Base-by-base conservation (phyloP, 2,329 filamentous ascomycete species). In the Fusarium paranaense region DNA sequence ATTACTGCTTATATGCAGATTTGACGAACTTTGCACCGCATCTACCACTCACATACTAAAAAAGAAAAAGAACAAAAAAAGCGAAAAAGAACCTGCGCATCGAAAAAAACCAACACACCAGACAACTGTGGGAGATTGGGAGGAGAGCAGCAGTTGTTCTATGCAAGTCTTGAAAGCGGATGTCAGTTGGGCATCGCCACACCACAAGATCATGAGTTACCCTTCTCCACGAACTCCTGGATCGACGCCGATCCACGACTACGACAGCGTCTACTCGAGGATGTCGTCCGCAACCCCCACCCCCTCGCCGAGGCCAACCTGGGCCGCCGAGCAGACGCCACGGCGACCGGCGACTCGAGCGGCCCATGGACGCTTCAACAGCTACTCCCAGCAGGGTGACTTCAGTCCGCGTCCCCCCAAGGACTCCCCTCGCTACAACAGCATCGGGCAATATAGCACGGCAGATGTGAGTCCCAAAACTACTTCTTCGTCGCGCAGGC, bases 391-490 rank as follows among this genome's bases (percentile, higher is more conserved):
- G 70, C 72, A 76, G 69, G 76, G 74, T 66, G 78, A 77, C 61
- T 81, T 79, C 80, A 86, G 82, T 75, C 87, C 83, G 68, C 85
- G 84, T 78, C 85, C 84, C 68, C 86, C 84, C 45, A 84, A 86
- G 69, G 89, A 89, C 80, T 91, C 89, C 72, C 89, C 89, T 72
- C 87, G 89, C 78, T 91, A 89, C 85, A 90, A 87, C 81, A 90
- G 89, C 86, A 87, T 86, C 80, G 89, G 89, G 82, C 85, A 89
- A 80, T 91, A 91, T 86, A 89, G 88, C 84, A 90, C 89, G 84
- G 88, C 88, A 85, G 89, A 90, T 90, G 89, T 91, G 89, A 91
- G 89, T 91, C 82, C 83, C 78, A 87, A 87, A 83, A 80, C 83
- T 83, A 80, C 83, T 83, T 87, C 84, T 82, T 86, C 83, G 80